Conservation (phyloP, 768 basidiomycete species). For the Mycena olivaceomarginata region DNA sequence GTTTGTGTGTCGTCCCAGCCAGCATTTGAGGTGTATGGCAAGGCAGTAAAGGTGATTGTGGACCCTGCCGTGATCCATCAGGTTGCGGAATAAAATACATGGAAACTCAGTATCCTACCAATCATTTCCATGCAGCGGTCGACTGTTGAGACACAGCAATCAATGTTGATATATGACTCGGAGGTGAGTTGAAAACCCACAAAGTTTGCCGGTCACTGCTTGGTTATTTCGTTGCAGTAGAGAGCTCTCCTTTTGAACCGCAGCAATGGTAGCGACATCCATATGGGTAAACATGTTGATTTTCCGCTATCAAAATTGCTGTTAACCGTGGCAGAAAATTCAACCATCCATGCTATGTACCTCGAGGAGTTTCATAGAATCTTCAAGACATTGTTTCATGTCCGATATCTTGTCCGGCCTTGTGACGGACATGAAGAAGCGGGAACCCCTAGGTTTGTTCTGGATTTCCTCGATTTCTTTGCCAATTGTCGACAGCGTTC, state of each 20-base stretch:
- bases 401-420: neutral
- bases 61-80: neutral
- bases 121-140: constrained; percentile 13
- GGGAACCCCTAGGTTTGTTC: neutral
- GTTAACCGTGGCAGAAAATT: too few relatives aligned
- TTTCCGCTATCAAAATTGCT: neutral
- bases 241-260: neutral
- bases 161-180: neutral
- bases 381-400: constrained; percentile 19
- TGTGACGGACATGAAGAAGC: neutral
- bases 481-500: neutral
- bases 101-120: neutral
- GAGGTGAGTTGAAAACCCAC: neutral
- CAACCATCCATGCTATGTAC: neutral
- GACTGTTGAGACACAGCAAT: neutral
- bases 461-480: constrained; percentile 9
- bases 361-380: constrained; percentile 6
- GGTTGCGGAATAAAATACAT: neutral
- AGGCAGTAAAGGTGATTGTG: neutral
- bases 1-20: constrained; percentile 16
- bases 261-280: constrained; percentile 5
- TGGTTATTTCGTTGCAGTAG: neutral
- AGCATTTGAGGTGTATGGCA: constrained; percentile 3
- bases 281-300: neutral
- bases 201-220: neutral